phyloP scores from a whole-genome alignment of 2,329 filamentous ascomycete species.

The Fusarium begoniae region DNA sequence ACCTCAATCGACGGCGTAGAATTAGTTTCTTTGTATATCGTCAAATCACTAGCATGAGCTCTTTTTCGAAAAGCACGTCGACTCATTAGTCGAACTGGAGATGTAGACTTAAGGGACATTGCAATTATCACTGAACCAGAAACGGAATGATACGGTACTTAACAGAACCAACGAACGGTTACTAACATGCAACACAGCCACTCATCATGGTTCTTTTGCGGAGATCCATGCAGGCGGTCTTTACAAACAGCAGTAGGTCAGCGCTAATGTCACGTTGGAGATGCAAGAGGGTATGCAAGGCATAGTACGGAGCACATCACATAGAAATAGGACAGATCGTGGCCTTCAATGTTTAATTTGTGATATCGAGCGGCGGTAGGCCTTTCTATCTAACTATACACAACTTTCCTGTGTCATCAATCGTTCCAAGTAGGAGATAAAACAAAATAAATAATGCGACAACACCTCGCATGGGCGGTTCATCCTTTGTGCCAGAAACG shows the following conservation, averaged over 20 bases:
- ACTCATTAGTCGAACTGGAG: neutral
- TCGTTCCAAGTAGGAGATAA: slow-evolving; percentile 32
- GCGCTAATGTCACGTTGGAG: neutral
- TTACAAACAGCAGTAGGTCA: neutral
- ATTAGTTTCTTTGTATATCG: neutral
- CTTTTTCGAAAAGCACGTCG: neutral
- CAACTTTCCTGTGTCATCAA: slow-evolving; percentile 42
- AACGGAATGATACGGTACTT: neutral
- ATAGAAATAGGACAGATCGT: neutral
- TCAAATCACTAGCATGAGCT: neutral
- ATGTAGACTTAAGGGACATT: neutral
- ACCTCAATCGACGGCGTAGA: neutral
- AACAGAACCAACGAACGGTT: neutral
- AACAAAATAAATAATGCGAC: slow-evolving; percentile 38
- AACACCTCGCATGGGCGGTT: slow-evolving; percentile 24
- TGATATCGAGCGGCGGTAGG: slow-evolving; percentile 39
- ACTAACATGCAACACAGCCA: neutral
- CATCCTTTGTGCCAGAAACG: slow-evolving; percentile 37
- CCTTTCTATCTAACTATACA: slow-evolving; percentile 45
- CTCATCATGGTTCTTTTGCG: neutral
- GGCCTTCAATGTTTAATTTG: slow-evolving; percentile 32
- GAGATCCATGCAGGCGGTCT: neutral
- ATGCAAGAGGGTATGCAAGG: neutral
- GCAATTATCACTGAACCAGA: neutral
- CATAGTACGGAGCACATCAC: neutral